Evolutionary conservation across 768 basidiomycete species (phyloP).

Genomic region (Lactarius trivialis): DNA sequence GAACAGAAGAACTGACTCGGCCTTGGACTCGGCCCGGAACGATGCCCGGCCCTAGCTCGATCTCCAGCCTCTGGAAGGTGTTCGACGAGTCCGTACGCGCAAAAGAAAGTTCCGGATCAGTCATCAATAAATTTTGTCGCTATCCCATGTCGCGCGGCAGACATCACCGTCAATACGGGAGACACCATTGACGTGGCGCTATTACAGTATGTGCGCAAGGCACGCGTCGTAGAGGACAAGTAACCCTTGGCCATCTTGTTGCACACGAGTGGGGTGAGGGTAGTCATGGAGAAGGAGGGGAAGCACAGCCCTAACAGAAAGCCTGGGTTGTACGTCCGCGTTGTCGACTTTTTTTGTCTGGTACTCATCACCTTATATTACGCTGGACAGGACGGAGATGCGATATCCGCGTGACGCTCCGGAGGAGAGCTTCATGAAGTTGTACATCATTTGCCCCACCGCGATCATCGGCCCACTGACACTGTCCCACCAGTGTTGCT

Average conservation of each 20-base stretch:
- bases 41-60: too few relatives aligned
- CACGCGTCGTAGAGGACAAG: constrained; percentile 1
- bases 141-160: not conserved
- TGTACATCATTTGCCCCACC: constrained; percentile 10
- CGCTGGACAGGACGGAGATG: constrained; percentile 6
- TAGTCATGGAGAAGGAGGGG: constrained; percentile 9
- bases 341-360: not conserved
- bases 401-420: not conserved
- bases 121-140: too few relatives aligned
- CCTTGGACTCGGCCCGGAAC: too few relatives aligned
- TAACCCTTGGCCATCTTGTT: not conserved
- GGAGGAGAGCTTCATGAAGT: not conserved
- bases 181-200: constrained; percentile 11
- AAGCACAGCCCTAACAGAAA: constrained; percentile 5
- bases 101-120: too few relatives aligned
- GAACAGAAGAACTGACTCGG: too few relatives aligned
- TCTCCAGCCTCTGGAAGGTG: too few relatives aligned
- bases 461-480: constrained; percentile 8
- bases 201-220: constrained; percentile 12
- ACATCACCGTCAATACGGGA: constrained; percentile 6
- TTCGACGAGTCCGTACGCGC: too few relatives aligned
- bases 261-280: constrained; percentile 15
- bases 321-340: constrained; percentile 10
- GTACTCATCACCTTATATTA: not conserved
- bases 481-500: not conserved